Evolutionary conservation across 768 basidiomycete species (phyloP).

Genomic region (Panaeolus papilionaceus): DNA sequence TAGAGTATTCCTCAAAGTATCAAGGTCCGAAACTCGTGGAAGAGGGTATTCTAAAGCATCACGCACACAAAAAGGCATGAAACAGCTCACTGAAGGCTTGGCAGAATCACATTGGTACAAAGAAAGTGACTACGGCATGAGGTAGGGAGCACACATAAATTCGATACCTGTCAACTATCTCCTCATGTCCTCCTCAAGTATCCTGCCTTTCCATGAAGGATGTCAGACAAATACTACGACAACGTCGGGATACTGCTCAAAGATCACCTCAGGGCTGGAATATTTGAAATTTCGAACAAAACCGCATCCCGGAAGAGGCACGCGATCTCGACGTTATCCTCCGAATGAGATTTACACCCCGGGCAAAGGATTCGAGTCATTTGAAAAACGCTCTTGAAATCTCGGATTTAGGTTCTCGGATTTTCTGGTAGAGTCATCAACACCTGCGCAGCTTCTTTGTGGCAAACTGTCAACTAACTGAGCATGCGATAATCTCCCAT

Average conservation of each 20-base stretch:
- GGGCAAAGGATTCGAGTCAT: constrained; percentile 3
- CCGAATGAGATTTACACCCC: constrained; percentile 8
- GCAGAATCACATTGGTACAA: constrained; percentile 4
- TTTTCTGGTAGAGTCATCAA: background rate
- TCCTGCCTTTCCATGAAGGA: background rate
- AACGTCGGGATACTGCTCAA: constrained; percentile 6
- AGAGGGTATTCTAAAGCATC: background rate
- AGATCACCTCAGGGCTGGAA: background rate
- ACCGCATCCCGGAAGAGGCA: background rate
- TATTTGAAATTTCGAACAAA: background rate
- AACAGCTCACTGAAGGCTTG: background rate
- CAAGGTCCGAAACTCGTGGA: background rate
- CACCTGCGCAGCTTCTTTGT: background rate
- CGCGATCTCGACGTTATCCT: background rate
- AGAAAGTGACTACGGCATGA: background rate
- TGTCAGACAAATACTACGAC: constrained; percentile 11
- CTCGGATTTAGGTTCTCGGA: background rate
- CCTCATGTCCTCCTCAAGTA: constrained; percentile 5
- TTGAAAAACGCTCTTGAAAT: background rate
- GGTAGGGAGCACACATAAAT: constrained; percentile 5
- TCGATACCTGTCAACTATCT: constrained; percentile 3
- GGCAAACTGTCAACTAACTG: background rate
- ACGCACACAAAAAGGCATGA: background rate
- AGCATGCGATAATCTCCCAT: constrained; percentile 6
- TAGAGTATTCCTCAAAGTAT: background rate